Conservation (phyloP, 2,329 filamentous ascomycete genomes). For the Colletotrichum scovillei region DNA sequence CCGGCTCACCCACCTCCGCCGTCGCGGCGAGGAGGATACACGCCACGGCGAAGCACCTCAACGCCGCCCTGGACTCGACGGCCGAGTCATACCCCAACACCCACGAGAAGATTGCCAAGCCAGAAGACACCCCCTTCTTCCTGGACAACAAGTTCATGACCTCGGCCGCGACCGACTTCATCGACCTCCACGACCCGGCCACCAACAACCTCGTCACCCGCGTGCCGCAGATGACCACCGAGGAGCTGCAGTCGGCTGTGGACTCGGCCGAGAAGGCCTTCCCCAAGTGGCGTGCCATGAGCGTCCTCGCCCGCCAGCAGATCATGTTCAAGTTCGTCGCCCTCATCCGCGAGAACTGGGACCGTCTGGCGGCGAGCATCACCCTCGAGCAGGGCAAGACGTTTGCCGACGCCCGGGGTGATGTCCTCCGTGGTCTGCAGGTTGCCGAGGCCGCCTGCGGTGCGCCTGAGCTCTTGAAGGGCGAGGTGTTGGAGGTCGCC, state of each 20-base stretch:
- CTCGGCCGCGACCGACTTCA: constrained; percentile 77
- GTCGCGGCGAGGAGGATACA: constrained; percentile 65
- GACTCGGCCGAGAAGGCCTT: constrained; percentile 82
- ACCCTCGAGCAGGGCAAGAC: constrained; percentile 92
- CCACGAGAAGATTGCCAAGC: constrained; percentile 76
- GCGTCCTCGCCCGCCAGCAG: constrained; percentile 79
- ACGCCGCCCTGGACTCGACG: constrained; percentile 64
- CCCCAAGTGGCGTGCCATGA: constrained; percentile 77
- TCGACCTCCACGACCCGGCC: constrained; percentile 84
- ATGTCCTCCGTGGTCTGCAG: constrained; percentile 84
- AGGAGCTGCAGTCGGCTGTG: constrained; percentile 79
- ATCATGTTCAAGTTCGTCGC: constrained; percentile 89
- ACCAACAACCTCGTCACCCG: constrained; percentile 88
- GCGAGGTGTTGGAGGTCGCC: constrained; percentile 85
- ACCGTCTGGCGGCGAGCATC: constrained; percentile 85
- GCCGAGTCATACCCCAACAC: constrained; percentile 74
- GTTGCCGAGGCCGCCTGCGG: constrained; percentile 86
- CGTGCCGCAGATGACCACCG: constrained; percentile 84
- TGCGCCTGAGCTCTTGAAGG: constrained; percentile 84
- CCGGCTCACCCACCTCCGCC: constrained; percentile 41
- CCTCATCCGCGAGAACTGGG: constrained; percentile 86
- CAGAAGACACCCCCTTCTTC: constrained; percentile 82
- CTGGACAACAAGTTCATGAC: constrained; percentile 82
- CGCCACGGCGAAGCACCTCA: constrained; percentile 67
- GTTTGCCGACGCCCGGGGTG: constrained; percentile 83